Evolutionary conservation across 2,329 filamentous ascomycete genomes (phyloP), one percentile per base, ranked within the genome.

Genomic region (Hypoxylon sp.): DNA sequence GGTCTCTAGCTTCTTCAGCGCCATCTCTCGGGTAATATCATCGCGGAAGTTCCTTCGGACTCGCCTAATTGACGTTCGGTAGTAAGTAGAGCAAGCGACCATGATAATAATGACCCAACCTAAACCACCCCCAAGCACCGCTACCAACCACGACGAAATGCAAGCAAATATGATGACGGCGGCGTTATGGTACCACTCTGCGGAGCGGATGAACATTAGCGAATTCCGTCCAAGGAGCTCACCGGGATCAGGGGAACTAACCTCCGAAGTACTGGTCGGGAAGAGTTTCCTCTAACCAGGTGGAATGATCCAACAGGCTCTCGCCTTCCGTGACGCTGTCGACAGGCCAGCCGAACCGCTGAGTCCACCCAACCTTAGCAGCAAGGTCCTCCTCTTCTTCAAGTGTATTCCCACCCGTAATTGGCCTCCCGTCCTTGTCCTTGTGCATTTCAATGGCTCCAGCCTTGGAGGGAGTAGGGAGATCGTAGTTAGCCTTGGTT

Each of bases 101-200:
- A 98, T 97, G 77, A 99, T 85, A 71, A 98, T 87, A 74, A 97
- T 91, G 67, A 99, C 85, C 95, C 95, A 99, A 63, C 88, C 94
- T 12, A 99, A 84, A 21, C 96, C 96, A 65, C 96, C 96, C 45
- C 96, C 96, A 8, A 99, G 83, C 19, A 95, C 85, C 29, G 94
- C 95, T 37, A 97, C 85, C 3, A 97, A 85, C 94, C 95, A 99
- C 21, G 95, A 97, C 29, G 88, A 84, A 55, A 99, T 83, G 76
- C 94, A 97, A 54, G 95, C 93, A 76, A 99, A 97, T 70, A 95
- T 85, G 76, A 99, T 97, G 67, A 99, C 83, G n/a, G 85, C 96
- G 2, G 94, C 90, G 78, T 99, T 99, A 79, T 99, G 94, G 79
- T 98, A 99, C 96, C 96, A 99, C 78, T 98, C 94, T 93, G 70